A percentile compares a stretch with the other conserved stretches of the same genome.
Evolutionary conservation across 169 alveolate species (phyloP).

Genomic region (Theileria equi): DNA sequence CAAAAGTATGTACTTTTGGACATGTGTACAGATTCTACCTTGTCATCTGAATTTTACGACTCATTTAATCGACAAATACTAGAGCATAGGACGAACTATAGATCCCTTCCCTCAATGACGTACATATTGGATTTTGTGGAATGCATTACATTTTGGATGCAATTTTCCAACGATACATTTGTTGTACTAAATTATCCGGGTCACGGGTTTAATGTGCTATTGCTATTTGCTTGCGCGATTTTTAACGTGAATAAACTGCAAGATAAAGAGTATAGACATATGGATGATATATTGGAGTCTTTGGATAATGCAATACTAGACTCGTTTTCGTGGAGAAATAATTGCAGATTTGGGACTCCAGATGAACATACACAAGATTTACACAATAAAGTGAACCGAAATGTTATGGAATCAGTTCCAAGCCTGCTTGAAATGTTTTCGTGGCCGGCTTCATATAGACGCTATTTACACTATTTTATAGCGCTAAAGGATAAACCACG

Average conservation of each 20-base stretch:
- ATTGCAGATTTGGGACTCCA: constrained; percentile 9
- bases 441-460: constrained; percentile 63
- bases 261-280: too few relatives aligned
- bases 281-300: too few relatives aligned
- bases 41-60: constrained; percentile 63
- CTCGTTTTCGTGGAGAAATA: constrained; percentile 55
- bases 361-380: too few relatives aligned
- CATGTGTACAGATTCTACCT: constrained; percentile 55
- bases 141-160: constrained; percentile 70
- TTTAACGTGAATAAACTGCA: constrained; percentile 22
- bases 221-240: constrained; percentile 39
- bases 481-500: too few relatives aligned
- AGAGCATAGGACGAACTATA: constrained; percentile 63
- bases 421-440: constrained; percentile 40
- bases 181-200: constrained; percentile 65
- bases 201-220: constrained; percentile 44
- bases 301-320: constrained; percentile 25
- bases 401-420: constrained; percentile 13
- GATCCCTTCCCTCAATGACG: constrained; percentile 67
- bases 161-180: constrained; percentile 65
- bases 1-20: constrained; percentile 74
- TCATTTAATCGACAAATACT: constrained; percentile 68
- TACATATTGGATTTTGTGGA: constrained; percentile 64
- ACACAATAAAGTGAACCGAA: too few relatives aligned
- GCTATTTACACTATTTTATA: constrained; percentile 49